Conservation (phyloP, 352 stramenopile genomes). For the Pythium rishiriense region DNA sequence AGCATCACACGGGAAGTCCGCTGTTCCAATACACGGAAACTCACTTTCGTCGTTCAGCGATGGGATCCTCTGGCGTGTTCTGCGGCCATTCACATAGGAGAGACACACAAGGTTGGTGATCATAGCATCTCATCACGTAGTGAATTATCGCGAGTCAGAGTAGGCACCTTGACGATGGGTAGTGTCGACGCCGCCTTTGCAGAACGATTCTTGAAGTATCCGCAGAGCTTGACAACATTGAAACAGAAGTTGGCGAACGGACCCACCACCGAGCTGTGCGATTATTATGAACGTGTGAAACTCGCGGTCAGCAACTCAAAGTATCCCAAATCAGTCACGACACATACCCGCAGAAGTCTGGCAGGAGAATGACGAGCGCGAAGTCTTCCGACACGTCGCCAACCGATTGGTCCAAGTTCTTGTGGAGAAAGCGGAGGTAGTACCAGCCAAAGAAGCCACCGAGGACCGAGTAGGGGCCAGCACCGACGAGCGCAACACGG, state of each 20-base stretch:
- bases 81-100: neutral
- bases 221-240: constrained; percentile 82
- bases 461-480: constrained; percentile 71
- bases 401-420: constrained; percentile 70
- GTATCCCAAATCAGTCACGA: neutral
- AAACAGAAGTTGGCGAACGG: constrained; percentile 80
- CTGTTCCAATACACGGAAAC: constrained; percentile 18
- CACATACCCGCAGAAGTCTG: constrained; percentile 68
- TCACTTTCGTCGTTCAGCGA: constrained; percentile 87
- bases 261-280: constrained; percentile 49
- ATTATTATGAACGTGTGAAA: neutral
- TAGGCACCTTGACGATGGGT: constrained; percentile 57
- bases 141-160: neutral
- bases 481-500: constrained; percentile 57
- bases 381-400: constrained; percentile 84
- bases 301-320: neutral
- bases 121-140: neutral
- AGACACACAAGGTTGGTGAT: neutral
- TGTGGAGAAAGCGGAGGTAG: constrained; percentile 83
- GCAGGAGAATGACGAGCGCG: constrained; percentile 63
- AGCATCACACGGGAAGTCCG: neutral
- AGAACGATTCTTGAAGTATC: constrained; percentile 81
- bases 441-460: constrained; percentile 85
- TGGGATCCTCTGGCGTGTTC: constrained; percentile 44
- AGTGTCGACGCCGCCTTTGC: constrained; percentile 59